Percentiles rank a stretch among this genome's conserved stretches.
Evolutionary conservation across 176 grass and related monocot genomes (phyloP).

Genomic region (Lolium multiflorum): DNA sequence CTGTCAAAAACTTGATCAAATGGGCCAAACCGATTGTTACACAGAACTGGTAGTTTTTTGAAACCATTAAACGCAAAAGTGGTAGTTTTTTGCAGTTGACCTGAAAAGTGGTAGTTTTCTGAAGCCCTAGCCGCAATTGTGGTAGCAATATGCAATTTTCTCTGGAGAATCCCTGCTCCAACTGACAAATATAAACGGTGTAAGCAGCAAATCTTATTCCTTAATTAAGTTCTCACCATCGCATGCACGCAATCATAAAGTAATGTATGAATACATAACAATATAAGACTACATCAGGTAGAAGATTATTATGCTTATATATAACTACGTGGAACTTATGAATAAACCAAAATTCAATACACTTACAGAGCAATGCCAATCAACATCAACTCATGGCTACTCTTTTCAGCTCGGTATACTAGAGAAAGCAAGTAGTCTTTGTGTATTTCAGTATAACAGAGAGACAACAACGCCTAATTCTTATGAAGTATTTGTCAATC

Average conservation of each 20-base stretch:
- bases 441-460: background rate
- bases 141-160: no score
- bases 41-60: no score
- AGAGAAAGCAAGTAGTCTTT: constrained; percentile 29
- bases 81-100: no score
- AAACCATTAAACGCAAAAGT: no score
- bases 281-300: background rate
- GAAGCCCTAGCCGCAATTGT: no score
- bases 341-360: constrained; percentile 6
- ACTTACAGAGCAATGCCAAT: background rate
- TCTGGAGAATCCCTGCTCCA: constrained; percentile 58
- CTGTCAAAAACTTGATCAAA: no score
- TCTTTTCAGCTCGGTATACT: constrained; percentile 19
- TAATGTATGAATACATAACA: constrained; percentile 17
- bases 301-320: background rate
- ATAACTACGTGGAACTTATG: background rate
- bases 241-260: constrained; percentile 29
- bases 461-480: background rate
- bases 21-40: no score
- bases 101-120: no score
- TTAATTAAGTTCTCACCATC: background rate
- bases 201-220: constrained; percentile 25
- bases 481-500: constrained; percentile 11
- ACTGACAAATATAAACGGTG: constrained; percentile 36
- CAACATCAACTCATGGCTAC: constrained; percentile 26